These are phyloP conservation scores for Reticulascus tulasneorum DNA, from an alignment of 2,329 filamentous ascomycete genomes.

Conservation along the genomic window DNA sequence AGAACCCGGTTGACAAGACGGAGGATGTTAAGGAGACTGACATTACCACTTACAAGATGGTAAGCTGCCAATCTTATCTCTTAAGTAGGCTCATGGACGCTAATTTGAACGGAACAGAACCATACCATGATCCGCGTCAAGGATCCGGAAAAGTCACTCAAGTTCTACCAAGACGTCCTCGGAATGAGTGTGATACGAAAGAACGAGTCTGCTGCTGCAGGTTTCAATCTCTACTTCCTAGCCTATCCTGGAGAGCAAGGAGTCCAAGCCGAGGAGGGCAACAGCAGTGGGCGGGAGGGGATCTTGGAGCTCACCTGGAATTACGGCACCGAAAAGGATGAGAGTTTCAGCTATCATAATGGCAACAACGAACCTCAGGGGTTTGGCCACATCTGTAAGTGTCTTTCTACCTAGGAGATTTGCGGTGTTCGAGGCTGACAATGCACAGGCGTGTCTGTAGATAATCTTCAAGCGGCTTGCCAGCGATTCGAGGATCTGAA, in stretches of 20 bases:
- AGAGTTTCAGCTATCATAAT: slow-evolving; percentile 81
- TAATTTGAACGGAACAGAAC: slow-evolving; percentile 49
- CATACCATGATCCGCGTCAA: slow-evolving; percentile 97
- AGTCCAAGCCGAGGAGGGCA: slow-evolving; percentile 43
- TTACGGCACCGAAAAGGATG: slow-evolving; percentile 80
- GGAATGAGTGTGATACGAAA: slow-evolving; percentile 83
- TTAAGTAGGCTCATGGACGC: background rate
- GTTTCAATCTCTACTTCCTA: slow-evolving; percentile 91
- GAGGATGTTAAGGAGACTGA: slow-evolving; percentile 72
- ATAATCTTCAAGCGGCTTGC: slow-evolving; percentile 85
- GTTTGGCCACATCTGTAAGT: slow-evolving; percentile 86
- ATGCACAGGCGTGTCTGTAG: slow-evolving; percentile 66
- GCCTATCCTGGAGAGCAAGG: slow-evolving; percentile 65
- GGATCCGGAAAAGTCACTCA: slow-evolving; percentile 66
- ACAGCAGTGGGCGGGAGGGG: slow-evolving; percentile 69
- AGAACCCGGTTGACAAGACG: slow-evolving; percentile 67
- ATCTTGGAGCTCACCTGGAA: slow-evolving; percentile 88
- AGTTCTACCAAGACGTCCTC: slow-evolving; percentile 80
- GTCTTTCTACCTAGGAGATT: background rate
- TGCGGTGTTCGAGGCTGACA: background rate
- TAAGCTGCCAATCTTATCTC: slow-evolving; percentile 16
- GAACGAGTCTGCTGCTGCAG: slow-evolving; percentile 62
- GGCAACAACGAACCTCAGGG: slow-evolving; percentile 90
- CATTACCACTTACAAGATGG: slow-evolving; percentile 68
- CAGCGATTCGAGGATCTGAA: slow-evolving; percentile 76